Conservation (phyloP, 2,329 filamentous ascomycete genomes). For the Scytalidium lignicola region DNA sequence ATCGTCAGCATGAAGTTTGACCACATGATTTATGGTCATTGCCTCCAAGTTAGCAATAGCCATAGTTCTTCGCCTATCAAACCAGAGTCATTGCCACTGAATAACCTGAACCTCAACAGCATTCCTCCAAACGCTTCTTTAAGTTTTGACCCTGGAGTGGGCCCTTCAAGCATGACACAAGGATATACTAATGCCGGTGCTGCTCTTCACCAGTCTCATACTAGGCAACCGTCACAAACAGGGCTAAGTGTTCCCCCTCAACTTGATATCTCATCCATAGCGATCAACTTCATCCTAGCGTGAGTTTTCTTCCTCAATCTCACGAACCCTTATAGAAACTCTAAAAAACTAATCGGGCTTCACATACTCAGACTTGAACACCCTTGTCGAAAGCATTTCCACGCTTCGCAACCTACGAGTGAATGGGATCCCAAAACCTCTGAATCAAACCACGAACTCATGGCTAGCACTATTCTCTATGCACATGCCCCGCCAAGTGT, state of each 20-base stretch:
- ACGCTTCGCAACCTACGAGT: slow-evolving; percentile 1
- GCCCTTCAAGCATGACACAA: too few relatives aligned
- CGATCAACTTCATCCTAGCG: slow-evolving; percentile 26
- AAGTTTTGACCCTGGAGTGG: not conserved
- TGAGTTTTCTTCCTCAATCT: slow-evolving; percentile 6
- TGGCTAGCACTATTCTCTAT: slow-evolving; percentile 21
- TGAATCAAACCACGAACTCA: slow-evolving; percentile 19
- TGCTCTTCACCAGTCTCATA: too few relatives aligned
- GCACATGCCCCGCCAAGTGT: slow-evolving; percentile 11
- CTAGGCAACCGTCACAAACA: not conserved
- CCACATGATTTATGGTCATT: slow-evolving; percentile 10
- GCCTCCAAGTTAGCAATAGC: slow-evolving; percentile 12
- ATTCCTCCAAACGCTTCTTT: not conserved
- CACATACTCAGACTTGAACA: slow-evolving; percentile 17
- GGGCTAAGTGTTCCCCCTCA: not conserved
- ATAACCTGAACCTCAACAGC: not conserved
- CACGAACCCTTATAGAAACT: not conserved
- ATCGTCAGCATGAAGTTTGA: slow-evolving; percentile 16
- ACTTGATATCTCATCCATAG: slow-evolving; percentile 6
- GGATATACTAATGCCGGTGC: too few relatives aligned
- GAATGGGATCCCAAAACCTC: slow-evolving; percentile 8
- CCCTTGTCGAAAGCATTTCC: slow-evolving; percentile 21
- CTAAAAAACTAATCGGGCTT: not conserved
- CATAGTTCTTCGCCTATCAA: not conserved
- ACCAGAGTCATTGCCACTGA: not conserved